Evolutionary conservation across 805 yeast species (phyloP).

Genomic region (Yarrowia bubula): DNA sequence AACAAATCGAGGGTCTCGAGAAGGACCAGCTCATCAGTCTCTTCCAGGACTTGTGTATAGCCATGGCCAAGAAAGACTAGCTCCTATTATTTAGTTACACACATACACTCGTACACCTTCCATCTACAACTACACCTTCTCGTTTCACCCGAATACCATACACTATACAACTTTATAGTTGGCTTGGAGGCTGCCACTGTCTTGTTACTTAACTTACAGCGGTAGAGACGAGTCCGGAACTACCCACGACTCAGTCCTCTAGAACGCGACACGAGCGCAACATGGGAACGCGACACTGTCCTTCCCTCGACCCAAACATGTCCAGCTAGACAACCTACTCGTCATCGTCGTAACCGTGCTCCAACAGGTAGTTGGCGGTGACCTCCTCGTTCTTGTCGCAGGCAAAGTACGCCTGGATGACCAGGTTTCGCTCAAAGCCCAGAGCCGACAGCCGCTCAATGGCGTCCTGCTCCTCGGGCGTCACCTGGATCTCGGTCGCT

Average conservation of each 20-base stretch:
- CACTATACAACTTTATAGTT: constrained; percentile 9
- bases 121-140: too few relatives aligned
- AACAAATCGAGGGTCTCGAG: too few relatives aligned
- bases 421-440: constrained; percentile 86
- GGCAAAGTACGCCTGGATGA: constrained; percentile 91
- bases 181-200: constrained; percentile 9
- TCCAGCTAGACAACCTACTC: background rate
- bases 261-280: background rate
- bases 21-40: too few relatives aligned
- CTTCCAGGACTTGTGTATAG: too few relatives aligned
- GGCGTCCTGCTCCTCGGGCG: constrained; percentile 86
- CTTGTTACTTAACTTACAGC: background rate
- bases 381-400: constrained; percentile 97
- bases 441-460: constrained; percentile 84
- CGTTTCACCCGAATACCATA: background rate
- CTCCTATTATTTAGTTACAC: too few relatives aligned
- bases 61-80: too few relatives aligned
- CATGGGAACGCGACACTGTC: background rate
- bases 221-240: background rate
- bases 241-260: background rate
- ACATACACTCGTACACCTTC: too few relatives aligned
- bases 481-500: constrained; percentile 55
- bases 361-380: constrained; percentile 87
- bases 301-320: background rate
- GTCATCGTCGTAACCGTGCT: constrained; percentile 40